Conservation (phyloP, 2,329 filamentous ascomycete genomes). For the Albophoma yamanashiensis region DNA sequence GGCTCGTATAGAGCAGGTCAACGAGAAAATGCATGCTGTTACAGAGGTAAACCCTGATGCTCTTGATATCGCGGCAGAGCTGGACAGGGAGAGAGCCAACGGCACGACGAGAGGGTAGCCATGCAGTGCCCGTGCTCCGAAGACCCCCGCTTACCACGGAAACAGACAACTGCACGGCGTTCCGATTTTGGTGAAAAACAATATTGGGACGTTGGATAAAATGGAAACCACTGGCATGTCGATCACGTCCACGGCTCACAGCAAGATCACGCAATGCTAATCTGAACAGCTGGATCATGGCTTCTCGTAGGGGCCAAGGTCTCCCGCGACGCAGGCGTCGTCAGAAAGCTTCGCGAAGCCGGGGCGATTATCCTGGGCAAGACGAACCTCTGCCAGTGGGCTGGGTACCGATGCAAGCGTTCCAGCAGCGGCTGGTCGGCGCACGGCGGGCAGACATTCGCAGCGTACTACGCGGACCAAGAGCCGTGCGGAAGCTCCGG, state of each 20-base stretch:
- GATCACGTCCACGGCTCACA: not conserved
- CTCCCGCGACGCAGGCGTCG: conserved; percentile 45
- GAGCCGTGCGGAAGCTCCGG: conserved; percentile 51
- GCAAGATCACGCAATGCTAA: not conserved
- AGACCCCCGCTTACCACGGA: not conserved
- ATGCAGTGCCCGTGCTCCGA: not conserved
- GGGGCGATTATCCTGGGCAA: conserved; percentile 56
- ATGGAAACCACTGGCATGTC: conserved; percentile 41
- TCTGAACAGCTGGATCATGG: conserved; percentile 38
- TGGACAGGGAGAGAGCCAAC: conserved; percentile 19
- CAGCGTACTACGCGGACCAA: conserved; percentile 48
- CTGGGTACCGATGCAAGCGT: conserved; percentile 44
- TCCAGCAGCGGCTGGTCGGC: conserved; percentile 54
- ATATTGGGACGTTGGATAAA: conserved; percentile 48
- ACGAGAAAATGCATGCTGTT: conserved; percentile 16
- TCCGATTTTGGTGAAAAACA: conserved; percentile 55
- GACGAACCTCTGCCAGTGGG: conserved; percentile 52
- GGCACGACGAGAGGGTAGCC: conserved; percentile 13
- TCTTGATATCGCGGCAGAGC: conserved; percentile 15
- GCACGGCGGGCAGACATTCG: conserved; percentile 49
- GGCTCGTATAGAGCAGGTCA: conserved; percentile 14
- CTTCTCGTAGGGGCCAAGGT: conserved; percentile 44
- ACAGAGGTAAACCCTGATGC: conserved; percentile 26
- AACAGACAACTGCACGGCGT: conserved; percentile 45
- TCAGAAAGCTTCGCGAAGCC: conserved; percentile 43